phyloP scores from a whole-genome alignment of 2,329 filamentous ascomycete species.

The Endocalyx cinctus region DNA sequence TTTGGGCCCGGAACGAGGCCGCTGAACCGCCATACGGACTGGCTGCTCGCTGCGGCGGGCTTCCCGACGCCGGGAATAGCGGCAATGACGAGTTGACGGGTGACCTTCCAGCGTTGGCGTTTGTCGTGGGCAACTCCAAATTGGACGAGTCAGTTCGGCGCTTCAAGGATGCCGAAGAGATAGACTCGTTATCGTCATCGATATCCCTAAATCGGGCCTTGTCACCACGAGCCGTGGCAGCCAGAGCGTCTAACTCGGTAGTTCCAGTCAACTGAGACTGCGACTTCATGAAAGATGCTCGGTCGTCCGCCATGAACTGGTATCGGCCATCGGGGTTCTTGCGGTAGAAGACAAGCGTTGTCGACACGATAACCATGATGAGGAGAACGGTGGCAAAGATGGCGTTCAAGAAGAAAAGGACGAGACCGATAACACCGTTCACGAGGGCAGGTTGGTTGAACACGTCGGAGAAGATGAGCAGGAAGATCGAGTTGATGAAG shows the following conservation, averaged over 20 bases:
- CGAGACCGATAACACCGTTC: conserved; percentile 75
- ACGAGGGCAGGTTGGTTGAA: conserved; percentile 76
- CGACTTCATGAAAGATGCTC: conserved; percentile 87
- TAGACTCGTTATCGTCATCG: conserved; percentile 65
- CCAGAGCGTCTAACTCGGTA: conserved; percentile 78
- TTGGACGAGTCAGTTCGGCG: conserved; percentile 30
- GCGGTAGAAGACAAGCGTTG: conserved; percentile 62
- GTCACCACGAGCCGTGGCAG: conserved; percentile 75
- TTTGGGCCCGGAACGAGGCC: conserved; percentile 32
- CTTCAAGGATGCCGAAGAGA: conserved; percentile 50
- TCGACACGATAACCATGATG: conserved; percentile 69
- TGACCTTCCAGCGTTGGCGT: conserved; percentile 21
- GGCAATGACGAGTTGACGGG: conserved; percentile 43
- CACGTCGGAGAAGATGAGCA: conserved; percentile 76
- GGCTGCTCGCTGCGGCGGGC: conserved; percentile 18
- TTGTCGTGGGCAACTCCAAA: conserved; percentile 13
- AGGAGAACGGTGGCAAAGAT: conserved; percentile 72
- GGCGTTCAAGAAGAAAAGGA: conserved; percentile 79
- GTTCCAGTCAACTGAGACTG: conserved; percentile 65
- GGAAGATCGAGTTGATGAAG: conserved; percentile 76
- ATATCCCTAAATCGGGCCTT: conserved; percentile 54
- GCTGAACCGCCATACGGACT: conserved; percentile 26
- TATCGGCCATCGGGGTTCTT: conserved; percentile 86
- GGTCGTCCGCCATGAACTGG: conserved; percentile 84
- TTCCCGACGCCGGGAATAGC: conserved; percentile 3